phyloP scores from a whole-genome alignment of 2,329 filamentous ascomycete species.

The Myriosclerotinia scirpicola region DNA sequence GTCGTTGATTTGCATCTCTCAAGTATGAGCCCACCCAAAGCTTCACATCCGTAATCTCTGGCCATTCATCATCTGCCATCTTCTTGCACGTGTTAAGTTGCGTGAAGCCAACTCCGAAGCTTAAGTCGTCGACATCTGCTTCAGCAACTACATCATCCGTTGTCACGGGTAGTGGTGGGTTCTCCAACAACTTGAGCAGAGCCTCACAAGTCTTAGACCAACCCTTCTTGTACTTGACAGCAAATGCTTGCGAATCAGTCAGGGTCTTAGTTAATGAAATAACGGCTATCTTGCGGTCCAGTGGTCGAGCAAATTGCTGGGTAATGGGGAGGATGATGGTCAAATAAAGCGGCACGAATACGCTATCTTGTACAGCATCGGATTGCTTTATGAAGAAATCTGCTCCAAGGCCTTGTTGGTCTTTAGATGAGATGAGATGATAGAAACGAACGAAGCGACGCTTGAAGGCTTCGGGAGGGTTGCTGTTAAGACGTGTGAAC shows the following conservation, averaged over 20 bases:
- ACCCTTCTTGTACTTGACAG: conserved; percentile 77
- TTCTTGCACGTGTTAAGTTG: conserved; percentile 87
- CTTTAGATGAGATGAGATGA: conserved; percentile 77
- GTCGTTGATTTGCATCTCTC: conserved; percentile 72
- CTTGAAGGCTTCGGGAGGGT: conserved; percentile 74
- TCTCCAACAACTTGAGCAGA: conserved; percentile 85
- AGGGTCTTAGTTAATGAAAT: conserved; percentile 92
- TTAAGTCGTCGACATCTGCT: conserved; percentile 89
- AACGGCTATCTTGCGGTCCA: conserved; percentile 91
- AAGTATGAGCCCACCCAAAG: conserved; percentile 68
- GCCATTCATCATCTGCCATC: conserved; percentile 74
- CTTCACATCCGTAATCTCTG: conserved; percentile 77
- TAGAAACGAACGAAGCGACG: conserved; percentile 91
- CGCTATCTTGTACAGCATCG: conserved; percentile 75
- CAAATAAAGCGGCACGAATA: conserved; percentile 85
- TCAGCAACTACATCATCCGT: conserved; percentile 80
- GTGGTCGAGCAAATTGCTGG: conserved; percentile 79
- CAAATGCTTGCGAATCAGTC: conserved; percentile 81
- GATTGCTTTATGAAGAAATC: conserved; percentile 88
- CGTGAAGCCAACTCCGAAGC: conserved; percentile 93
- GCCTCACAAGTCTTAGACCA: conserved; percentile 89
- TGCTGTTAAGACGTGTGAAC: conserved; percentile 66
- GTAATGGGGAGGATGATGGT: conserved; percentile 85
- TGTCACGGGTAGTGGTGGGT: conserved; percentile 68
- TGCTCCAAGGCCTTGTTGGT: conserved; percentile 75